Conservation (phyloP, 2,329 filamentous ascomycete genomes). For the Epichloe typhina region DNA sequence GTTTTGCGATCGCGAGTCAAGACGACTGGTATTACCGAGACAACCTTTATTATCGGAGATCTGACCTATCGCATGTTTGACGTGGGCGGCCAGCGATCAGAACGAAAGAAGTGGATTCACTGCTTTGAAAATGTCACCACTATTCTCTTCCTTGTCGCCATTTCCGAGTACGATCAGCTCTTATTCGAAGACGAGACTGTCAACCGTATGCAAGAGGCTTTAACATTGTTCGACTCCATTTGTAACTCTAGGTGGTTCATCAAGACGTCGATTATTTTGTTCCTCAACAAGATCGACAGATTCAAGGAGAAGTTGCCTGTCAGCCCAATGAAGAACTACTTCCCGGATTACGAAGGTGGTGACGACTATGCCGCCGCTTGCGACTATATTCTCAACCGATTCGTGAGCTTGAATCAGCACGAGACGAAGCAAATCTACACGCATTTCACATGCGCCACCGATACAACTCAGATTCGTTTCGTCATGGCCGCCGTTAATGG, state of each 20-base stretch:
- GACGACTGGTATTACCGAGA: conserved; percentile 93
- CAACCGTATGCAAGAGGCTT: conserved; percentile 85
- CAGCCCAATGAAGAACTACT: conserved; percentile 80
- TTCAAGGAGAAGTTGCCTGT: conserved; percentile 77
- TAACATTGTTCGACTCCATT: conserved; percentile 78
- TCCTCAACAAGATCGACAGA: conserved; percentile 82
- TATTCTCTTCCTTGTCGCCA: conserved; percentile 91
- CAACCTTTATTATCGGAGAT: conserved; percentile 80
- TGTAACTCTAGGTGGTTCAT: conserved; percentile 87
- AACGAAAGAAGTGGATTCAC: conserved; percentile 96
- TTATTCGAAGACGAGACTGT: conserved; percentile 94
- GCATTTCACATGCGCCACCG: conserved; percentile 96
- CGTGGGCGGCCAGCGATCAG: conserved; percentile 80
- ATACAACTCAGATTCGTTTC: conserved; percentile 97
- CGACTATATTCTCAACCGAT: conserved; percentile 97
- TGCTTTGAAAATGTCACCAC: conserved; percentile 97
- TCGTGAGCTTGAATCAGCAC: conserved; percentile 96
- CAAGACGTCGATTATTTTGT: conserved; percentile 78
- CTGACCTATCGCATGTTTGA: conserved; percentile 97
- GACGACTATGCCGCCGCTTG: conserved; percentile 92
- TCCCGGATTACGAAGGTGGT: conserved; percentile 86
- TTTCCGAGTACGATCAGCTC: conserved; percentile 92
- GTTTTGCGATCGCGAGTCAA: conserved; percentile 79
- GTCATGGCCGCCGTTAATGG: conserved; percentile 99
- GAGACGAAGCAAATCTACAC: conserved; percentile 99